Evolutionary conservation across 1,139 yeast genomes (phyloP).

Genomic region (Yamadazyma mexicana): DNA sequence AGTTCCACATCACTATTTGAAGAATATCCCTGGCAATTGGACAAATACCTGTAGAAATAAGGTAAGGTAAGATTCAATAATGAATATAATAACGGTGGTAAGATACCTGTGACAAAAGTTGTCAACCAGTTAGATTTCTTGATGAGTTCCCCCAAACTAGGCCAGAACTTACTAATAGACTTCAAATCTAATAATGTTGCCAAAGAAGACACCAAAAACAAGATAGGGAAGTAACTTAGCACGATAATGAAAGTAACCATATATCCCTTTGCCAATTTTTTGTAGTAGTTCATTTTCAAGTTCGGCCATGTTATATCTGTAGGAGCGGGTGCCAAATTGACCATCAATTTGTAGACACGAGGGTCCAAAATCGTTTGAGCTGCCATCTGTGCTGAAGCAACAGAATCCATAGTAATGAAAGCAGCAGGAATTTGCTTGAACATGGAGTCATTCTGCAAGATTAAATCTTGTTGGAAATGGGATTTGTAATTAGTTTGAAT

Average conservation of each 20-base stretch:
- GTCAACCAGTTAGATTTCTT: conserved; percentile 66
- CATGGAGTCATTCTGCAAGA: conserved; percentile 25
- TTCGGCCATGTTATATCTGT: conserved; percentile 78
- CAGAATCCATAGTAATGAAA: conserved; percentile 79
- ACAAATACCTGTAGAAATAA: conserved; percentile 64
- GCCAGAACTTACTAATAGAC: conserved; percentile 73
- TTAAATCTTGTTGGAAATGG: conserved; percentile 12
- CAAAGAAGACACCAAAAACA: conserved; percentile 71
- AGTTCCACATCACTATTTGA: conserved; percentile 77
- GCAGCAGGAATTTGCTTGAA: conserved; percentile 61
- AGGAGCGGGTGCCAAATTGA: conserved; percentile 77
- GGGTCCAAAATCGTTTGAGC: conserved; percentile 83
- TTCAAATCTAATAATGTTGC: conserved; percentile 72
- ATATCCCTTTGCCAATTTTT: conserved; percentile 57
- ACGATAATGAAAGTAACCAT: conserved; percentile 62
- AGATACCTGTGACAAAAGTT: conserved; percentile 68
- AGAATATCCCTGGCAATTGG: conserved; percentile 68
- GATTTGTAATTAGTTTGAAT: conserved; percentile 30
- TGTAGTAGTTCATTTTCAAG: conserved; percentile 58
- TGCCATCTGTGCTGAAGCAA: conserved; percentile 83
- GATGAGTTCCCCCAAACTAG: conserved; percentile 61
- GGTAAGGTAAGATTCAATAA: conserved; percentile 67
- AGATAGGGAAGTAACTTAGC: conserved; percentile 59
- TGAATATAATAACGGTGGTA: conserved; percentile 76
- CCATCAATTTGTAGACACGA: conserved; percentile 67